phyloP scores from a whole-genome alignment of 2,329 filamentous ascomycete genomes.

The Talaromyces rugulosus region DNA sequence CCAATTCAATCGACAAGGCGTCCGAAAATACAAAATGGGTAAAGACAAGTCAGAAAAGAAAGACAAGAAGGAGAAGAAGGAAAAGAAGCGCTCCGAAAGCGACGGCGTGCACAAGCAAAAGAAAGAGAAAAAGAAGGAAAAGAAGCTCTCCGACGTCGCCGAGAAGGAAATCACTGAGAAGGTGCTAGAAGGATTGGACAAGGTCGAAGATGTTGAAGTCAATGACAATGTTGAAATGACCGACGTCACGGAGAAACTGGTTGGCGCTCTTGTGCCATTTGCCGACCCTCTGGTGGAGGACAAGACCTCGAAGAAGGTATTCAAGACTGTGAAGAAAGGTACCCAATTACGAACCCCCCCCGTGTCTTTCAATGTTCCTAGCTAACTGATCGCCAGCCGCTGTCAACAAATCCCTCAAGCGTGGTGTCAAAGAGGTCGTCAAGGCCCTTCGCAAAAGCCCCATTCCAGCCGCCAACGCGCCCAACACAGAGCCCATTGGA shows the following conservation, averaged over 20 bases:
- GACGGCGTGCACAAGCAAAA: slow-evolving; percentile 41
- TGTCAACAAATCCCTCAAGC: slow-evolving; percentile 92
- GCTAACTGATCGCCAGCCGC: slow-evolving; percentile 60
- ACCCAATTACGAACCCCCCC: slow-evolving; percentile 8
- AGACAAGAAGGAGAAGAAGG: slow-evolving; percentile 35
- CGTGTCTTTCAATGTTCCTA: background rate
- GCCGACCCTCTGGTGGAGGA: slow-evolving; percentile 48
- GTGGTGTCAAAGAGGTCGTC: slow-evolving; percentile 97
- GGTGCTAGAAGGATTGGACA: slow-evolving; percentile 32
- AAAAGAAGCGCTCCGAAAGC: slow-evolving; percentile 45
- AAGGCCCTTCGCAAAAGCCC: slow-evolving; percentile 95
- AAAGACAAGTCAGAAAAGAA: slow-evolving; percentile 41
- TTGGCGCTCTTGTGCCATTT: slow-evolving; percentile 48
- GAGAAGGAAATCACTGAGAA: slow-evolving; percentile 37
- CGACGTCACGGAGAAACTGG: slow-evolving; percentile 23
- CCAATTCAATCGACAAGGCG: background rate
- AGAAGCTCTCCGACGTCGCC: slow-evolving; percentile 36
- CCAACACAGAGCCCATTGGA: slow-evolving; percentile 59
- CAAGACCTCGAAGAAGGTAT: slow-evolving; percentile 48
- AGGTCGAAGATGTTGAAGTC: slow-evolving; percentile 19
- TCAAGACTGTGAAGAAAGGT: slow-evolving; percentile 52
- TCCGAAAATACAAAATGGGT: slow-evolving; percentile 32
- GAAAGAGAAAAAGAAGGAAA: slow-evolving; percentile 39
- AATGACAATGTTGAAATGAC: slow-evolving; percentile 16
- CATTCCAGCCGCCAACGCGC: slow-evolving; percentile 60